phyloP scores from a whole-genome alignment of 306 rosid species.

The Vigna hirtella region DNA sequence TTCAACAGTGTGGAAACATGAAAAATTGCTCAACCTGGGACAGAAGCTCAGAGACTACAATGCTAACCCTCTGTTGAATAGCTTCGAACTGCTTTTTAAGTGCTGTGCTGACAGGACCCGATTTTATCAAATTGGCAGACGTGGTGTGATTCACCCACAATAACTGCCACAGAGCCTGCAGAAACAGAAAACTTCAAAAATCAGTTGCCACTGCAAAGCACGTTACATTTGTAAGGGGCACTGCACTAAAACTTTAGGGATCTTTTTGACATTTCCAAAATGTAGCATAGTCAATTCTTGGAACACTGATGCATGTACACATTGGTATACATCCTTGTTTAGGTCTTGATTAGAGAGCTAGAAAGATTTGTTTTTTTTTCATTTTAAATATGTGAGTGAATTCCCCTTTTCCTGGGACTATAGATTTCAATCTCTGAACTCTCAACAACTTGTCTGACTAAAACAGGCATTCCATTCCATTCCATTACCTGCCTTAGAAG shows the following conservation, averaged over 20 bases:
- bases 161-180: slow-evolving; percentile 98
- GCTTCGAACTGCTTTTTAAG: slow-evolving; percentile 73
- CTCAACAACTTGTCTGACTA: slow-evolving; percentile 28
- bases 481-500: slow-evolving; percentile 85
- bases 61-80: slow-evolving; percentile 85
- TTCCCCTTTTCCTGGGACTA: slow-evolving; percentile 9
- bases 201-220: slow-evolving; percentile 34
- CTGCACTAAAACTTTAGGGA: slow-evolving; percentile 15
- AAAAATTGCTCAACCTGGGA: slow-evolving; percentile 81
- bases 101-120: slow-evolving; percentile 47
- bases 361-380: background rate
- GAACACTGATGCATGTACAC: background rate
- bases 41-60: slow-evolving; percentile 87
- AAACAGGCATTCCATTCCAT: slow-evolving; percentile 38
- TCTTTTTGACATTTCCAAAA: background rate
- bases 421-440: slow-evolving; percentile 37
- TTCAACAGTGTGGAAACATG: slow-evolving; percentile 27
- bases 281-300: background rate
- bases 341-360: slow-evolving; percentile 25
- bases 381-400: slow-evolving; percentile 31
- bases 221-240: background rate
- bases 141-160: slow-evolving; percentile 83
- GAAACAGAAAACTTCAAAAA: slow-evolving; percentile 39
- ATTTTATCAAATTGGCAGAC: slow-evolving; percentile 59
- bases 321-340: slow-evolving; percentile 31